Evolutionary conservation across 2,329 filamentous ascomycete genomes (phyloP).

Genomic region (Gaeumannomyces tritici): DNA sequence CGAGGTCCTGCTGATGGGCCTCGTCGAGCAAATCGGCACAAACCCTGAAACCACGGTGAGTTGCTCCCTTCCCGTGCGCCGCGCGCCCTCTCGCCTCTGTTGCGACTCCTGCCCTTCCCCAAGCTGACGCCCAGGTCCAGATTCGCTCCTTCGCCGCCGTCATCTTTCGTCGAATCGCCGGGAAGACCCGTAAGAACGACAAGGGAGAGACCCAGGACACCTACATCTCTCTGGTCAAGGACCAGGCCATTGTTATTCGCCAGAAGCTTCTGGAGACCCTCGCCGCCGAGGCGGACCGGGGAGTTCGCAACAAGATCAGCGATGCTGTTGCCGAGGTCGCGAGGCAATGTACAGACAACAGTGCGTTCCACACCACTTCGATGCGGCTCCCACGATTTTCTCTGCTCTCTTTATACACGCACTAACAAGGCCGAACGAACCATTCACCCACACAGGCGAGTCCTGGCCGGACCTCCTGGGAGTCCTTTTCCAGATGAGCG

Average conservation of each 20-base stretch:
- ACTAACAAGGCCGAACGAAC: constrained; percentile 5
- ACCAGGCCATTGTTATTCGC: constrained; percentile 70
- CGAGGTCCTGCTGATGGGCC: constrained; percentile 83
- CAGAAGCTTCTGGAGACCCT: constrained; percentile 75
- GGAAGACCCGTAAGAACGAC: constrained; percentile 72
- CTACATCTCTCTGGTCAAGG: constrained; percentile 68
- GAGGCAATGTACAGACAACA: constrained; percentile 85
- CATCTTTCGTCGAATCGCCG: constrained; percentile 87
- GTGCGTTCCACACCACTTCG: constrained; percentile 39
- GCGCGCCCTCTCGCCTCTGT: background rate
- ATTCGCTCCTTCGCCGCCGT: constrained; percentile 86
- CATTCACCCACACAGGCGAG: constrained; percentile 44
- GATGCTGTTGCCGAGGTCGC: constrained; percentile 96
- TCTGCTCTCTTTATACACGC: background rate
- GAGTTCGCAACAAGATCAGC: constrained; percentile 88
- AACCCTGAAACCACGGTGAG: constrained; percentile 65
- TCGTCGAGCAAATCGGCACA: constrained; percentile 82
- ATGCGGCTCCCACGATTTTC: background rate
- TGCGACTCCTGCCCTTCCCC: background rate
- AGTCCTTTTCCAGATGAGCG: constrained; percentile 81
- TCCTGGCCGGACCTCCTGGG: constrained; percentile 84
- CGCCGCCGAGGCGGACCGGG: constrained; percentile 59
- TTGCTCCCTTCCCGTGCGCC: background rate
- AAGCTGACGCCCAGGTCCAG: constrained; percentile 31
- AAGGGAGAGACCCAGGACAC: constrained; percentile 68